Evolutionary conservation across 2,329 filamentous ascomycete species (phyloP).

Genomic region (Sordariomycetes sp.): DNA sequence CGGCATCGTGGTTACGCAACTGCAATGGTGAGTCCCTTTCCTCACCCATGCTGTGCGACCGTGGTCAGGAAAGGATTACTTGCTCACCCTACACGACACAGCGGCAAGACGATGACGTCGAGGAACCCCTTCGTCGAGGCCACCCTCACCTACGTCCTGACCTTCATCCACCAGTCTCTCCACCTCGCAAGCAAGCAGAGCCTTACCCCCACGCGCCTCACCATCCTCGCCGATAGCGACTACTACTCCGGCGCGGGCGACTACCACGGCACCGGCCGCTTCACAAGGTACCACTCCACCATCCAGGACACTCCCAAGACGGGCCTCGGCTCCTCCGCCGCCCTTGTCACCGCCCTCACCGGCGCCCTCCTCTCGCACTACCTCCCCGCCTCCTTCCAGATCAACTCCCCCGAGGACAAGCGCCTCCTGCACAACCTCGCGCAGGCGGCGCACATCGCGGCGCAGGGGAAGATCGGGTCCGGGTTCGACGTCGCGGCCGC

Average conservation of each 20-base stretch:
- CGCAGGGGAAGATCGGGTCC: slow-evolving; percentile 90
- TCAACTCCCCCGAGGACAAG: slow-evolving; percentile 38
- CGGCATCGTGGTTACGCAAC: slow-evolving; percentile 70
- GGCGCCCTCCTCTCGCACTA: slow-evolving; percentile 68
- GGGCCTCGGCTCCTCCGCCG: slow-evolving; percentile 86
- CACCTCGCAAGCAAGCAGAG: slow-evolving; percentile 18
- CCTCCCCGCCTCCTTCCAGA: slow-evolving; percentile 46
- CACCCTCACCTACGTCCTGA: slow-evolving; percentile 74
- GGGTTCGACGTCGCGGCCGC: slow-evolving; percentile 93
- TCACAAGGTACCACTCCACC: slow-evolving; percentile 65
- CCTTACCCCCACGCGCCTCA: slow-evolving; percentile 60
- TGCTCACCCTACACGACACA: slow-evolving; percentile 11
- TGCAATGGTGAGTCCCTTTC: slow-evolving; percentile 50
- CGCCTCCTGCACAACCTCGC: slow-evolving; percentile 77
- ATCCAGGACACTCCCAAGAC: slow-evolving; percentile 83
- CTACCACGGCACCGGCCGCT: slow-evolving; percentile 29
- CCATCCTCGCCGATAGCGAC: slow-evolving; percentile 86
- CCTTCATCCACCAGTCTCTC: slow-evolving; percentile 47
- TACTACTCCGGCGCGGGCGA: slow-evolving; percentile 65
- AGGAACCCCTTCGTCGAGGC: slow-evolving; percentile 85
- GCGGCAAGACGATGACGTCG: slow-evolving; percentile 24
- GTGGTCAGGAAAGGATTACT: not conserved
- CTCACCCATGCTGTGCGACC: not conserved
- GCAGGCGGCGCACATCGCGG: slow-evolving; percentile 86
- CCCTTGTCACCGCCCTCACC: slow-evolving; percentile 79